Base-by-base conservation (phyloP, 441 rosid genomes). In the Eruca vesicaria region DNA sequence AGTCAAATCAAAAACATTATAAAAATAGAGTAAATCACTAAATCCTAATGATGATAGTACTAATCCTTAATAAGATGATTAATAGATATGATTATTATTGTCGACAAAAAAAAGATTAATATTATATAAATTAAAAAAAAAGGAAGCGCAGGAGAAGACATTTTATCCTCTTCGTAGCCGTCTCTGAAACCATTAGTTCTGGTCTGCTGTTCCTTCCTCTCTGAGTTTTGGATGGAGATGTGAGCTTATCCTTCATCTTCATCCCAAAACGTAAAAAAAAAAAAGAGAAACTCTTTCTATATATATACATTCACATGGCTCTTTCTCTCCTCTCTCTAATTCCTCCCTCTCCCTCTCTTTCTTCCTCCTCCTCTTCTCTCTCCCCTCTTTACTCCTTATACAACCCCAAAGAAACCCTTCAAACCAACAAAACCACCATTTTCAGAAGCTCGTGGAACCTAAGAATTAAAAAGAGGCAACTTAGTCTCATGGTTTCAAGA, bases 301-400 rank as follows among this genome's bases (percentile, higher is more conserved):
- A 3, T 28, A 58, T 28, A 26, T 12, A 26, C 19, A 55, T 56
- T 23, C 16, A 48, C 10, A 72, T 64, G 82, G 75, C 82, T 4
- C 11, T 69, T 38, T 74, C 78, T 5, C 6, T 5, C 6, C 32
- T 29, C 29, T 74, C 83, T 36, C 74, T 82, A 38, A 55, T 52
- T 53, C 43, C 72, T 38, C 62, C 45, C 68, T 78, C 81, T 82
- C 18, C 72, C 76, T 66, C 71, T 69, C 66, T 71, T 57, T 38
- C 84, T 69, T 83, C 88, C 71, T 36, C 70, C 76, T 32, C 56
- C 71, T 81, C 87, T 53, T 71, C 89, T 82, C 86, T 76, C 71
- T 63, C 63, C 66, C 73, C 73, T 53, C 56, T 16, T 35, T 67
- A 64, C 83, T 76, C 79, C 69, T 58, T 85, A 67, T n/a, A n/a